Conservation (phyloP, 768 basidiomycete genomes). For the Sarcomyxa edulis region DNA sequence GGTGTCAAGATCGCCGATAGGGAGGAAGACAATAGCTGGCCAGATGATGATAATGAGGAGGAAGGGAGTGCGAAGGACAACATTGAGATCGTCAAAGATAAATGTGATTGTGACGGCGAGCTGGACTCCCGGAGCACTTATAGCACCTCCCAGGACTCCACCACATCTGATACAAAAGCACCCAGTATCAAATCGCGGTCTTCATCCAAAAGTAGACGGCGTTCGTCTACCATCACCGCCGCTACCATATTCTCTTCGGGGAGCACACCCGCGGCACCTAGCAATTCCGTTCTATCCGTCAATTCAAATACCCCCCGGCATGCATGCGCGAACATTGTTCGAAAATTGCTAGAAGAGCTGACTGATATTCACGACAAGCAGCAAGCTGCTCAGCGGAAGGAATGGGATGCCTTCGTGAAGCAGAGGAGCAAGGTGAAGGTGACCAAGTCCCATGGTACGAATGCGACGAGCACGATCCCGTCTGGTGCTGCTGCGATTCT, state of each 20-base stretch:
- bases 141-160: constrained; percentile 9
- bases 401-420: constrained; percentile 88
- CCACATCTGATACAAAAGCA: constrained; percentile 6
- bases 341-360: constrained; percentile 66
- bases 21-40: constrained; percentile 74
- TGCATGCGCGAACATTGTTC: constrained; percentile 70
- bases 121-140: constrained; percentile 14
- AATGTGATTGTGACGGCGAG: constrained; percentile 39
- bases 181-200: constrained; percentile 14
- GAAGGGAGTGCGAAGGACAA: constrained; percentile 19
- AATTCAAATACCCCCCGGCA: constrained; percentile 64
- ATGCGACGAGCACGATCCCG: constrained; percentile 15
- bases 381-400: constrained; percentile 62
- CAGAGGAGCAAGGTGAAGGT: constrained; percentile 49
- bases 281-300: constrained; percentile 49
- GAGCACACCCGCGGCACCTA: constrained; percentile 14
- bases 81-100: constrained; percentile 42
- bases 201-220: constrained; percentile 48
- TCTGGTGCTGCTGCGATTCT: constrained; percentile 55
- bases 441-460: constrained; percentile 18
- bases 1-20: constrained; percentile 86
- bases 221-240: constrained; percentile 37
- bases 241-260: constrained; percentile 21
- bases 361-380: constrained; percentile 80
- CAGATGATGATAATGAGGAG: constrained; percentile 52